Conservation (phyloP, 306 rosid species). For the Vicia villosa region DNA sequence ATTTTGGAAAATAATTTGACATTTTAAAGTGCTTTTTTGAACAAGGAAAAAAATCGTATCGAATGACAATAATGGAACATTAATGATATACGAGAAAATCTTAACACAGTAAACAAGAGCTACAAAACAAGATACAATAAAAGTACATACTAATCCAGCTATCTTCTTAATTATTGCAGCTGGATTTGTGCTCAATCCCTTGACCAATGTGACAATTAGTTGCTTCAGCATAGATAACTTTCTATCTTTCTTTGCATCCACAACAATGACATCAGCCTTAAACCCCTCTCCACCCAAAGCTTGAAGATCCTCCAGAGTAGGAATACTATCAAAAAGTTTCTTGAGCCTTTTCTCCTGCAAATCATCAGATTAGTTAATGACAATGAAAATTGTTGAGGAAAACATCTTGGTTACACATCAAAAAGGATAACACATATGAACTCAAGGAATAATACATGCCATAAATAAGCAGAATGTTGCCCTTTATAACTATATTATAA, state of each 20-base stretch:
- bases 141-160: constrained; percentile 75
- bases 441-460: constrained; percentile 16
- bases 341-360: constrained; percentile 87
- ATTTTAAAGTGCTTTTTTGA: constrained; percentile 14
- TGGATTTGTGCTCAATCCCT: constrained; percentile 86
- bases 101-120: constrained; percentile 2
- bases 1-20: constrained; percentile 28
- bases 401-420: constrained; percentile 1
- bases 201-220: constrained; percentile 73
- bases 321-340: constrained; percentile 72
- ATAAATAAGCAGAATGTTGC: constrained; percentile 8
- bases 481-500: constrained; percentile 9
- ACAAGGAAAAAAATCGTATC: background rate
- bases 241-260: constrained; percentile 85
- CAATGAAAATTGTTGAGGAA: constrained; percentile 12
- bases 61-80: constrained; percentile 2
- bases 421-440: constrained; percentile 31
- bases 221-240: constrained; percentile 92
- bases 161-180: constrained; percentile 89
- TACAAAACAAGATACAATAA: constrained; percentile 21
- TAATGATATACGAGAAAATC: constrained; percentile 24
- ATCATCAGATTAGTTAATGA: constrained; percentile 31
- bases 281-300: constrained; percentile 72
- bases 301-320: constrained; percentile 84
- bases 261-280: constrained; percentile 86